Evolutionary conservation across 306 rosid species (phyloP), one percentile per base, ranked within the genome.

Genomic region (Vigna angularis): DNA sequence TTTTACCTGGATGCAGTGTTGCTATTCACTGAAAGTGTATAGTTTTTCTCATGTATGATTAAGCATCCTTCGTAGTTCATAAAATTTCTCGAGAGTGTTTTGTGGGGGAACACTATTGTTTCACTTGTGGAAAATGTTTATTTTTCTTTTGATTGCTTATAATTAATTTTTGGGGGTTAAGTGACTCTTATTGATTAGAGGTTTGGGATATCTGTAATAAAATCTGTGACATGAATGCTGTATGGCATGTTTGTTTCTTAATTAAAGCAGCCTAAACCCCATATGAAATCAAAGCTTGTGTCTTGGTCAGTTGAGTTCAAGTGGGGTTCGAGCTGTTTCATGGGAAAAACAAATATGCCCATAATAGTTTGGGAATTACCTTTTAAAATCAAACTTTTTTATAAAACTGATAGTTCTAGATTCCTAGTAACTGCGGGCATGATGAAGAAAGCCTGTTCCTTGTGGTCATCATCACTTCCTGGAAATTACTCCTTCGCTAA

Each of bases 1-100:
- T 61, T 78, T 47, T 47, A 36, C n/a, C 49, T 48, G 14, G 22
- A 18, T 62, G 70, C 34, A 64, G 44, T 80, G 63, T 18, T 58
- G 17, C 44, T 52, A 47, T 40, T 20, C 26, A 56, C 44, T 26
- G 26, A 5, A 30, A 47, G 58, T 8, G 49, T 13, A 50, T 22
- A 40, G 40, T 5, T 42, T 55, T 77, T 55, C 15, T 14, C n/a
- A 14, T 58, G 24, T 70, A 45, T 34, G 45, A 47, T 70, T 30
- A 13, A 45, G 51, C 15, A 1, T 70, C 38, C n/a, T 69, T 30
- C 32, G 34, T 32, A 11, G 61, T 57, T 32, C 9, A 56, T 18
- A 26, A 57, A 70, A 69, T 58, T 50, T 69, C 42, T 26, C 16
- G 14, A 78, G 16, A 78, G 16, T 47, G 28, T 69, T 47, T 44